Base-by-base conservation (phyloP, 2,329 filamentous ascomycete species). In the Cercospora citrullina region DNA sequence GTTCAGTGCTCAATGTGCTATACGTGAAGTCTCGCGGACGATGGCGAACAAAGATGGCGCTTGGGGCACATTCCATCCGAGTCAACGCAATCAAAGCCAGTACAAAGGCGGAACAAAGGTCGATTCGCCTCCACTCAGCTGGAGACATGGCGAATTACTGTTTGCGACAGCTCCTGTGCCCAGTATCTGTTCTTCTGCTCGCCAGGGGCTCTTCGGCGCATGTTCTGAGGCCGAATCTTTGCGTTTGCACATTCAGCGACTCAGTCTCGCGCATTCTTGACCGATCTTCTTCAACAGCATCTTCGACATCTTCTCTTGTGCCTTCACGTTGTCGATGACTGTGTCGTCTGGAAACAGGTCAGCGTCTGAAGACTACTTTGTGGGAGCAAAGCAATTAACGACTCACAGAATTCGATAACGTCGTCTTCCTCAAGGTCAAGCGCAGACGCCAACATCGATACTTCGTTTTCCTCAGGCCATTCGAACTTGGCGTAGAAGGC, bases 351-450 rank as follows among this genome's bases (percentile, higher is more conserved):
- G 42, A 12, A 28, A 31, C 36, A 53, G 55, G 58, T 67, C 39
- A 68, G 64, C 31, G 21, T n/a, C 16, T n/a, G n/a, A 6, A 9
- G n/a, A 36, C 30, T 48, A 18, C 31, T 23, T 30, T 36, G 26
- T 26, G 10, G 45, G 45, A 33, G 18, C 33, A 6, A n/a, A 42
- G 45, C 60, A 8, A 39, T 39, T 61, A 30, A 65, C 18, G 16
- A 69, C 72, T 68, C 60, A 74, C 71, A 72, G 65, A 66, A 74
- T 21, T 63, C 23, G 26, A 55, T 51, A 26, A 72, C 58, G 14
- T 21, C 58, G 18, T 55, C 31, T 26, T 55, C 61, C 28, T 60
- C 51, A 12, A 69, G 12, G 7, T 26, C 18, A n/a, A 67, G 58
- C 36, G 65, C 65, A 23, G 58, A 16, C 28, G 60, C 48, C 53